phyloP scores from a whole-genome alignment of 345 rosid genomes.

The Salix purpurea region DNA sequence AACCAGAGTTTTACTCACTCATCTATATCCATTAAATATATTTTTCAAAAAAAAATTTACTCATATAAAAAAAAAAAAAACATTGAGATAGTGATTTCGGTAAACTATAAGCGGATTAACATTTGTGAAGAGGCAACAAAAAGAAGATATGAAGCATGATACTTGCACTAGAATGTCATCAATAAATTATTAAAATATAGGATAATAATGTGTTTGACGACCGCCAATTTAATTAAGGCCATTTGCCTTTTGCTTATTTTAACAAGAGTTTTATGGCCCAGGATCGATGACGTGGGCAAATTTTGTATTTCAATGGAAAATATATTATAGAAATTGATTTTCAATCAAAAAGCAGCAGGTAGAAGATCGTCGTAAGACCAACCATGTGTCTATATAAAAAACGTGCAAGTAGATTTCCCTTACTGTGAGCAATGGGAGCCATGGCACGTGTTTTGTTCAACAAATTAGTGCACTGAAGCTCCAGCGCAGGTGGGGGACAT shows the following conservation, averaged over 20 bases:
- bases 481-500: background rate
- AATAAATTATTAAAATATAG: background rate
- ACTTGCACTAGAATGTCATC: background rate
- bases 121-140: background rate
- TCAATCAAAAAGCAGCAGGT: background rate
- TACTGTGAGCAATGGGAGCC: background rate
- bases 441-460: background rate
- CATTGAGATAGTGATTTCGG: too few species aligned
- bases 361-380: background rate
- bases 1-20: too few species aligned
- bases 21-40: too few species aligned
- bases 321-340: background rate
- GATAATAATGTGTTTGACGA: background rate
- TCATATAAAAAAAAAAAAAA: too few species aligned
- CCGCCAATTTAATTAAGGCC: slow-evolving; percentile 12
- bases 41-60: too few species aligned
- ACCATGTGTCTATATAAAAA: background rate
- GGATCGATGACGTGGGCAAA: background rate
- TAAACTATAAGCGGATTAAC: background rate
- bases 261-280: background rate
- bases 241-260: background rate
- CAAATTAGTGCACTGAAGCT: background rate
- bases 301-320: background rate
- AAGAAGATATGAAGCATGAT: background rate
- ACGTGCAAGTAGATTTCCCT: background rate